phyloP scores from a whole-genome alignment of 768 basidiomycete species.

The Pleurotus tuoliensis region DNA sequence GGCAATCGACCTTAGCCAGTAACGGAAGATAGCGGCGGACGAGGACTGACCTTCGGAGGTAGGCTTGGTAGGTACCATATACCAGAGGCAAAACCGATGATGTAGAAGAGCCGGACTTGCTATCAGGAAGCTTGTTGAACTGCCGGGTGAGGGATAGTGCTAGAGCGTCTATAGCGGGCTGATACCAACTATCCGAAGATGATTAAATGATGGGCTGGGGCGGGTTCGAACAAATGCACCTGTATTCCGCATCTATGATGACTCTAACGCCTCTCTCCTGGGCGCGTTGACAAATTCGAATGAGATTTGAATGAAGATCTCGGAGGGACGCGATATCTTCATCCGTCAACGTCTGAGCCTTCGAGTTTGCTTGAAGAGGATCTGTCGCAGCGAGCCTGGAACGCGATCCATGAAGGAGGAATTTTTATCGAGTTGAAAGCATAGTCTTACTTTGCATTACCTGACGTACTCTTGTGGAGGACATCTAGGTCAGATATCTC shows the following conservation, averaged over 20 bases:
- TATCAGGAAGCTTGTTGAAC: constrained; percentile 56
- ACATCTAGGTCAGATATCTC: constrained; percentile 54
- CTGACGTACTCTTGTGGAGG: constrained; percentile 23
- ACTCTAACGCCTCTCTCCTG: constrained; percentile 60
- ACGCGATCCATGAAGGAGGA: not conserved
- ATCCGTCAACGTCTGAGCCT: constrained; percentile 29
- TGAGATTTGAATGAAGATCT: constrained; percentile 59
- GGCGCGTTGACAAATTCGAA: constrained; percentile 61
- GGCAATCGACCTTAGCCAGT: not conserved
- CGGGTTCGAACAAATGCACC: constrained; percentile 26
- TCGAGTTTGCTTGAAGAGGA: not conserved
- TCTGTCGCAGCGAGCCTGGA: too few species aligned
- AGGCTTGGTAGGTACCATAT: constrained; percentile 88
- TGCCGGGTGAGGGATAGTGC: constrained; percentile 69
- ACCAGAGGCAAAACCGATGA: constrained; percentile 58
- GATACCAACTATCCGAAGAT: constrained; percentile 11
- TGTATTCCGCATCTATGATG: constrained; percentile 85
- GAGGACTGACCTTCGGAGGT: constrained; percentile 60
- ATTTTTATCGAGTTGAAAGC: not conserved
- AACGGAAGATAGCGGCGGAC: not conserved
- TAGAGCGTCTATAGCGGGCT: constrained; percentile 79
- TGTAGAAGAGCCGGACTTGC: constrained; percentile 7
- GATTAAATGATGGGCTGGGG: not conserved
- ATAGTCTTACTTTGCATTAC: not conserved
- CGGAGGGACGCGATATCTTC: constrained; percentile 60